Evolutionary conservation across 352 stramenopile genomes (phyloP).

Genomic region (Phytophthora nicotianae): DNA sequence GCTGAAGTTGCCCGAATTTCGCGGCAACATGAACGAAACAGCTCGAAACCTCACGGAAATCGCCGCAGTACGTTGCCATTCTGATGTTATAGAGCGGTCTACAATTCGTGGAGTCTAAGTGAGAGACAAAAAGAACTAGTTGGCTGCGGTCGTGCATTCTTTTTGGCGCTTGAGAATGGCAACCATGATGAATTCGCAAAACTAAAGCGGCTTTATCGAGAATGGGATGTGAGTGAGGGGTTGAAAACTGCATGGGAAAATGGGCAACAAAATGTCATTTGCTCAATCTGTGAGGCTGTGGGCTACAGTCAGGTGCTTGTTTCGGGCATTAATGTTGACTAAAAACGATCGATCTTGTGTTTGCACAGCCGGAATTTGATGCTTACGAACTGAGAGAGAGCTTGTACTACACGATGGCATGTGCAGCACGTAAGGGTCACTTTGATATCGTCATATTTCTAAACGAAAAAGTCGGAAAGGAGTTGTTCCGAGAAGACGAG

Average conservation of each 20-base stretch:
- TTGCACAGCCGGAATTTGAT: not conserved
- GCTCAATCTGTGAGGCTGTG: not conserved
- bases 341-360: not conserved
- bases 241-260: not conserved
- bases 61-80: not conserved
- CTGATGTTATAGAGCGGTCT: not conserved
- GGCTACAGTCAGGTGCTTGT: not conserved
- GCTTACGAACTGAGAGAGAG: not conserved
- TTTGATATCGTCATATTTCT: not conserved
- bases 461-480: not conserved
- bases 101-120: not conserved
- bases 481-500: not conserved
- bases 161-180: not conserved
- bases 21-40: not conserved
- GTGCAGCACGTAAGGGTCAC: not conserved
- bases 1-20: not conserved
- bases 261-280: not conserved
- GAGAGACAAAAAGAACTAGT: not conserved
- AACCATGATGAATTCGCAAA: not conserved
- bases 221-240: not conserved
- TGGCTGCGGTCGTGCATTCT: not conserved
- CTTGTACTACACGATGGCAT: not conserved
- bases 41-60: not conserved
- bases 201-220: not conserved
- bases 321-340: too few species aligned